Base-by-base conservation (phyloP, 768 basidiomycete genomes). In the Suillus clintonianus region DNA sequence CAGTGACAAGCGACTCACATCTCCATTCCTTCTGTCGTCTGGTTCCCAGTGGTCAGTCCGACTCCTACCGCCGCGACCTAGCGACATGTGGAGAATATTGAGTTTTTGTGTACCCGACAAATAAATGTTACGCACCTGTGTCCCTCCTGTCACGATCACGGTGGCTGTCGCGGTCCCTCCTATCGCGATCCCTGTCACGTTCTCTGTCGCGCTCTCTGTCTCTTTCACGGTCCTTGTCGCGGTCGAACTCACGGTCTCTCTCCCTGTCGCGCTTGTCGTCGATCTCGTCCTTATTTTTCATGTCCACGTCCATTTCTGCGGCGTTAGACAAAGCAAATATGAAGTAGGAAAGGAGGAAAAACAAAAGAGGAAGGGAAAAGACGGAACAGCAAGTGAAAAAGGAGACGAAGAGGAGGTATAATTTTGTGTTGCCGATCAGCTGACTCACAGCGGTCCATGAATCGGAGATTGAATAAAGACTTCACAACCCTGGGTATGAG, bases 1-100 rank as follows among this genome's bases (percentile, higher is more conserved):
- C 8, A 8, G 37, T 39, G 17, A 55, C 34, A 43, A 51, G 34
- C 1, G 6, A 77, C 88, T 72, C 69, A 92, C 92, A 59, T 91
- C 91, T 58, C 83, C 86, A 62, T 85, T 87, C 36, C 92, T 87
- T 73, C 88, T 83, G 37, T 89, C 83, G n/a, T 86, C 91, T 0
- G 92, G 91, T 69, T 94, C 92, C 91, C 91, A 94, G 68, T 94
- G 91, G 76, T 94, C 92, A 58, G 78, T 77, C 41, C 80, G 77
- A 51, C 81, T 73, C 39, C 56, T 57, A 57, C 39, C 56, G 43
- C 80, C 82, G 75, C 73, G 84, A 79, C 69, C 84, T 83, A 76
- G 59, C 62, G 73, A 76, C 7, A 1, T 30, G 15, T 14, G 22
- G 32, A 32, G 30, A 48, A 43, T 36, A 30, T 51, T 60, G 63